These are phyloP conservation scores for Phytophthora lateralis DNA, from an alignment of 352 stramenopile genomes.

Conservation along the genomic window DNA sequence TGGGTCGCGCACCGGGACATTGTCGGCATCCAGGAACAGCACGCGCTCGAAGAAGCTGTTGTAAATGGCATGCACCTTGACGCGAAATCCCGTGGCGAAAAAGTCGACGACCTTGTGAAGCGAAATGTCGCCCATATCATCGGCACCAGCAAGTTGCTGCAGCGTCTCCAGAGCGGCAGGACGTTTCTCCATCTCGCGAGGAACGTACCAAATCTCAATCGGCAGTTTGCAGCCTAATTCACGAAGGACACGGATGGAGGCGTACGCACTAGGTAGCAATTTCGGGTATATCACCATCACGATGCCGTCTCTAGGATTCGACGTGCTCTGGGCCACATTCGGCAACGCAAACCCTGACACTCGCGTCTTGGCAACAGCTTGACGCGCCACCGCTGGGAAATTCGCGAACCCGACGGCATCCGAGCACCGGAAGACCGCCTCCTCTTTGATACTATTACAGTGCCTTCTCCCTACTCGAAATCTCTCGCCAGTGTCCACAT, in stretches of 20 bases:
- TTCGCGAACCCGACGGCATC: slow-evolving; percentile 44
- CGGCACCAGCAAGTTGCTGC: slow-evolving; percentile 19
- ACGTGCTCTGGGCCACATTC: slow-evolving; percentile 10
- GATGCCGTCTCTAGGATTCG: slow-evolving; percentile 36
- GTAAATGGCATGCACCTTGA: slow-evolving; percentile 54
- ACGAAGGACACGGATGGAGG: slow-evolving; percentile 39
- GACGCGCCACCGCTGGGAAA: slow-evolving; percentile 26
- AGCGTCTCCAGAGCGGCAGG: slow-evolving; percentile 21
- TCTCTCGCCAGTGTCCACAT: slow-evolving; percentile 26
- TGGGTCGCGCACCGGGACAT: slow-evolving; percentile 47
- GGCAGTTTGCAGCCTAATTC: slow-evolving; percentile 41
- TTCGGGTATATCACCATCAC: slow-evolving; percentile 60
- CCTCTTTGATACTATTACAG: slow-evolving; percentile 34
- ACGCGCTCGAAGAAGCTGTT: slow-evolving; percentile 46
- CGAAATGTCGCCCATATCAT: slow-evolving; percentile 30
- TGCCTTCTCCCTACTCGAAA: slow-evolving; percentile 32
- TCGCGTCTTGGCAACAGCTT: slow-evolving; percentile 8
- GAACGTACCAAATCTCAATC: slow-evolving; percentile 55
- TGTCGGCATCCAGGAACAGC: slow-evolving; percentile 62
- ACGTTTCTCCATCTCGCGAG: slow-evolving; percentile 33
- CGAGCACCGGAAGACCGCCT: slow-evolving; percentile 44
- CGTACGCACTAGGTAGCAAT: slow-evolving; percentile 43
- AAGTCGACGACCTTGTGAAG: slow-evolving; percentile 30
- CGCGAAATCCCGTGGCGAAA: slow-evolving; percentile 42
- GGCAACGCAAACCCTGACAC: slow-evolving; percentile 12